These are phyloP conservation scores for Hymenoscyphus albidus DNA, from an alignment of 2,329 filamentous ascomycete genomes.

Conservation along the genomic window DNA sequence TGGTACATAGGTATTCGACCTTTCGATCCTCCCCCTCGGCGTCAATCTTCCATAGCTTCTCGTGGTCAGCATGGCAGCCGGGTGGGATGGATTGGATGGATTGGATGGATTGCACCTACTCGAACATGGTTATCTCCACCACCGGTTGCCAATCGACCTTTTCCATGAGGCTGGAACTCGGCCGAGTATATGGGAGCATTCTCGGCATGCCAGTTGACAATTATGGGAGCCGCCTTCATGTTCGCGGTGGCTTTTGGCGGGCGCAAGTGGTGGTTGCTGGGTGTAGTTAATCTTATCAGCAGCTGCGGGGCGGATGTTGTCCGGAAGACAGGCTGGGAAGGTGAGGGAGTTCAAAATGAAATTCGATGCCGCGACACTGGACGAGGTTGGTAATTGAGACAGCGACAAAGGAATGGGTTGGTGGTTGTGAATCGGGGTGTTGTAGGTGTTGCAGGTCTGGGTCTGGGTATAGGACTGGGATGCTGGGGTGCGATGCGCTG, in stretches of 20 bases:
- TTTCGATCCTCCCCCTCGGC: slow-evolving; percentile 79
- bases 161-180: slow-evolving; percentile 91
- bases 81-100: neutral
- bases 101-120: slow-evolving; percentile 44
- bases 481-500: too few species aligned
- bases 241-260: slow-evolving; percentile 7
- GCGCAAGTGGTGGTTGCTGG: neutral
- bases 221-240: slow-evolving; percentile 95
- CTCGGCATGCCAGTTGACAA: slow-evolving; percentile 98
- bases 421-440: neutral
- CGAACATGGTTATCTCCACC: slow-evolving; percentile 96
- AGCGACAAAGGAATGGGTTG: neutral
- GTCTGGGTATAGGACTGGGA: neutral
- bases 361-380: neutral
- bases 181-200: slow-evolving; percentile 96
- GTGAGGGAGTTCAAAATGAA: neutral
- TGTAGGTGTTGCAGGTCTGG: neutral
- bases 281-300: neutral
- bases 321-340: neutral
- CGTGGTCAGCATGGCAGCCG: slow-evolving; percentile 31
- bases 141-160: slow-evolving; percentile 85
- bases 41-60: slow-evolving; percentile 86
- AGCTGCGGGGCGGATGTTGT: slow-evolving; percentile 2
- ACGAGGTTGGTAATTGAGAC: neutral
- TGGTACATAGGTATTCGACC: slow-evolving; percentile 86